Percentiles rank a stretch among this genome's conserved stretches.
These are phyloP conservation scores for Aegilops longissima DNA, from an alignment of 176 grass and related monocot species.

Conservation along the genomic window DNA sequence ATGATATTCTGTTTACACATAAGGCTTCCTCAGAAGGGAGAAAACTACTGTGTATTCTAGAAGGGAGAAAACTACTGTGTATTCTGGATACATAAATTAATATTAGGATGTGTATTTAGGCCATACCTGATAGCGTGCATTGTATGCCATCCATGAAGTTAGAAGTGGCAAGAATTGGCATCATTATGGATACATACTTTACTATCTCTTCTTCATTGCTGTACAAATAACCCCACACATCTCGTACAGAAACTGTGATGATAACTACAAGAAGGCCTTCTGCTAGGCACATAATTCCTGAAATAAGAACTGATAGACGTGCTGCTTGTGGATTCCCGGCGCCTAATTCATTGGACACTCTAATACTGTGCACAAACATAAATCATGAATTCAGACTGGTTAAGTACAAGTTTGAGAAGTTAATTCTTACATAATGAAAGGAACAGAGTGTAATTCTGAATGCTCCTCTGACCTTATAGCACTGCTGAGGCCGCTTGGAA, in stretches of 20 bases:
- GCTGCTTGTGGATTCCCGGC: conserved; percentile 58
- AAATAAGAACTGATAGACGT: conserved; percentile 53
- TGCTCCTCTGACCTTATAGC: conserved; percentile 57
- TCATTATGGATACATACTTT: conserved; percentile 76
- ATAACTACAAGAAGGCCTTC: conserved; percentile 64
- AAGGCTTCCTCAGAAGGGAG: neutral
- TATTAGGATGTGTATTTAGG: neutral
- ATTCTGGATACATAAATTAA: neutral
- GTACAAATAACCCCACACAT: conserved; percentile 82
- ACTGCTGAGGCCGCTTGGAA: conserved; percentile 88
- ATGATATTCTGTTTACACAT: conserved; percentile 3
- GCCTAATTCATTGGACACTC: conserved; percentile 95
- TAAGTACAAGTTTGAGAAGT: neutral
- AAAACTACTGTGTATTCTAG: neutral
- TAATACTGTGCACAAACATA: conserved; percentile 58
- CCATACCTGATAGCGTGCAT: conserved; percentile 86
- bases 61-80: neutral
- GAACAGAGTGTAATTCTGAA: neutral
- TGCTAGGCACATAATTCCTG: conserved; percentile 59
- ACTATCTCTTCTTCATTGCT: conserved; percentile 67
- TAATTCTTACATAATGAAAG: neutral
- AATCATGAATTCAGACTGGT: neutral
- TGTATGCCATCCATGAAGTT: conserved; percentile 95
- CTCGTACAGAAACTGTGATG: conserved; percentile 53
- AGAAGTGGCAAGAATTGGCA: conserved; percentile 83